phyloP scores from a whole-genome alignment of 2,329 filamentous ascomycete species.

The Davidsoniella eucalypti region DNA sequence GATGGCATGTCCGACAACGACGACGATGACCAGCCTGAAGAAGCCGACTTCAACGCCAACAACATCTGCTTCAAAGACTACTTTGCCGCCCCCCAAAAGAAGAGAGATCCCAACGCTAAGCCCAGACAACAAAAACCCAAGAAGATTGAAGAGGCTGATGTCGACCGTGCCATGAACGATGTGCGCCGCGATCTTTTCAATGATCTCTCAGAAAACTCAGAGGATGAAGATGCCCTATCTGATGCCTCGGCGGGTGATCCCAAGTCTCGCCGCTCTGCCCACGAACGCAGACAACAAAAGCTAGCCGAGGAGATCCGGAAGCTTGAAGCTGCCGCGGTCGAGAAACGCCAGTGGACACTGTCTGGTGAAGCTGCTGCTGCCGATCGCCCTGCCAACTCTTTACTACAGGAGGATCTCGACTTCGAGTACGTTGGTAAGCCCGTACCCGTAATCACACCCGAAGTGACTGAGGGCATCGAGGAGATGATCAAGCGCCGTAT shows the following conservation, averaged over 20 bases:
- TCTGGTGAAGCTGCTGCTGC: conserved; percentile 71
- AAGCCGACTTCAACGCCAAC: conserved; percentile 54
- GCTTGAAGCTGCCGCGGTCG: conserved; percentile 75
- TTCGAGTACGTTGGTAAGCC: conserved; percentile 94
- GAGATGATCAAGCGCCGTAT: conserved; percentile 89
- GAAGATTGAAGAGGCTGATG: conserved; percentile 42
- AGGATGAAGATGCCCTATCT: conserved; percentile 45
- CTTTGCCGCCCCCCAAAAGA: conserved; percentile 64
- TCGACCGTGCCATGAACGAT: conserved; percentile 70
- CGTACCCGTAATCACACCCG: conserved; percentile 81
- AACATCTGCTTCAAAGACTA: conserved; percentile 85
- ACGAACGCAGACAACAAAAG: conserved; percentile 75
- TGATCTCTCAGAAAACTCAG: conserved; percentile 52
- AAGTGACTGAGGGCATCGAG: conserved; percentile 82
- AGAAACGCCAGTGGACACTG: conserved; percentile 81
- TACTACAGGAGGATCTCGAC: conserved; percentile 86
- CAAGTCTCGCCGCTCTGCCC: conserved; percentile 60
- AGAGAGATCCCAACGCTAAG: conserved; percentile 28
- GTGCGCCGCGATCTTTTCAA: conserved; percentile 86
- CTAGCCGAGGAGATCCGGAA: conserved; percentile 80
- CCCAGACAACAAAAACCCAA: conserved; percentile 24
- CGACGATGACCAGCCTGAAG: conserved; percentile 35
- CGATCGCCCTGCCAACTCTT: conserved; percentile 75
- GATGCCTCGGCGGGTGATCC: conserved; percentile 53
- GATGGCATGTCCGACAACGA: conserved; percentile 34